Base-by-base conservation (phyloP, 495 filamentous ascomycete genomes). In the Trichoderma virens region DNA sequence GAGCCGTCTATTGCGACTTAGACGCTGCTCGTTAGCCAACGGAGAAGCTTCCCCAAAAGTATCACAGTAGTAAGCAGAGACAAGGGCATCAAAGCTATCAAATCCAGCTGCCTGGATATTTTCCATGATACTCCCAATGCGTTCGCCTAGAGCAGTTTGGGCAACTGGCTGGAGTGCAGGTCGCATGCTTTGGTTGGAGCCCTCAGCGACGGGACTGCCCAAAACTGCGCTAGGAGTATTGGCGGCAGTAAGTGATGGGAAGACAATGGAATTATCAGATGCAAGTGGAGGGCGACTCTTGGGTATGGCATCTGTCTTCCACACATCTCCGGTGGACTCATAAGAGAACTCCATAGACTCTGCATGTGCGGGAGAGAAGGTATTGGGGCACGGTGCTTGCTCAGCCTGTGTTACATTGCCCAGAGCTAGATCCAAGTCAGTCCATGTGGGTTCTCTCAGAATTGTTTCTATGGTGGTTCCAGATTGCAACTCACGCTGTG, bases 41-140 rank as follows among this genome's bases (percentile, higher is more conserved):
- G 38, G 20, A 23, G 61, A 62, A 2, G 61, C 9, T 8, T 41
- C 35, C 9, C 23, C 27, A 34, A 62, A 62, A 6, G 1, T 62
- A 18, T 45, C 34, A 14, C 34, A 41, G 38, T 62, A 62, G 39
- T 62, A 62, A 11, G 61, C 34, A 18, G 61, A 30, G 14, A 43
- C 61, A 38, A 62, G 35, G 38, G 61, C 61, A 30, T 62, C 61
- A 43, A 62, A 62, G 20, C 27, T 41, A 7, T 62, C 61, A 41
- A 62, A 62, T 9, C 61, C 61, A 41, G 61, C 61, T n/a, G 61
- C 61, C 39, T 45, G 34, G 14, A 62, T 25, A 1, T 45, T 25
- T 16, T 62, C 61, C 61, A 62, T 62, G 61, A 62, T 62, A 23
- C 61, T 25, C 38, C 47, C 61, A n/a, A 62, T 35, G 35, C 61